phyloP scores from a whole-genome alignment of 345 rosid species.

The Hirschfeldia incana region DNA sequence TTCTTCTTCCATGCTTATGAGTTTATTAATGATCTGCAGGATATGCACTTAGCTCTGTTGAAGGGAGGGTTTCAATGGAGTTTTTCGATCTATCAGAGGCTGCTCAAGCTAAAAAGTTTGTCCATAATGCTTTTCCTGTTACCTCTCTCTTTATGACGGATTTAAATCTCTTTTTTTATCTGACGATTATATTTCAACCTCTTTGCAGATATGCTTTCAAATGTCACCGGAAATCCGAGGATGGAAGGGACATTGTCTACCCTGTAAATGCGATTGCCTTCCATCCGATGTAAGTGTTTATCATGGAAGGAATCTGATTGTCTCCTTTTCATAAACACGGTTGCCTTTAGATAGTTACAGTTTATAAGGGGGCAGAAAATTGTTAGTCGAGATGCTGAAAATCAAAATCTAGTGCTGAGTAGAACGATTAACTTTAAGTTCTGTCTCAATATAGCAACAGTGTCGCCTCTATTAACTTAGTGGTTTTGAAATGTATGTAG shows the following conservation, averaged over 20 bases:
- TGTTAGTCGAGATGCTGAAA: background rate
- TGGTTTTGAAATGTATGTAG: conserved; percentile 43
- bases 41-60: conserved; percentile 96
- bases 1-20: conserved; percentile 1
- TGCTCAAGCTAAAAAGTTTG: conserved; percentile 93
- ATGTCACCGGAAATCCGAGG: conserved; percentile 95
- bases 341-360: background rate
- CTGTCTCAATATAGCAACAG: background rate
- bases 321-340: background rate
- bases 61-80: conserved; percentile 98
- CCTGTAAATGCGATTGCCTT: conserved; percentile 96
- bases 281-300: conserved; percentile 85
- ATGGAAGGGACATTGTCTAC: conserved; percentile 89
- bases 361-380: background rate
- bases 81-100: conserved; percentile 91
- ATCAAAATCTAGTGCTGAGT: background rate
- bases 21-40: conserved; percentile 53
- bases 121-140: background rate
- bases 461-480: conserved; percentile 16
- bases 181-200: background rate
- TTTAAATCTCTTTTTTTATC: background rate
- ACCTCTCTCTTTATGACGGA: background rate
- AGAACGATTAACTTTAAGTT: background rate
- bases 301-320: background rate
- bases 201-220: conserved; percentile 84